A percentile compares a stretch with the other conserved stretches of the same genome.
Evolutionary conservation across 768 basidiomycete species (phyloP).

Genomic region (Phylloporus sp.): DNA sequence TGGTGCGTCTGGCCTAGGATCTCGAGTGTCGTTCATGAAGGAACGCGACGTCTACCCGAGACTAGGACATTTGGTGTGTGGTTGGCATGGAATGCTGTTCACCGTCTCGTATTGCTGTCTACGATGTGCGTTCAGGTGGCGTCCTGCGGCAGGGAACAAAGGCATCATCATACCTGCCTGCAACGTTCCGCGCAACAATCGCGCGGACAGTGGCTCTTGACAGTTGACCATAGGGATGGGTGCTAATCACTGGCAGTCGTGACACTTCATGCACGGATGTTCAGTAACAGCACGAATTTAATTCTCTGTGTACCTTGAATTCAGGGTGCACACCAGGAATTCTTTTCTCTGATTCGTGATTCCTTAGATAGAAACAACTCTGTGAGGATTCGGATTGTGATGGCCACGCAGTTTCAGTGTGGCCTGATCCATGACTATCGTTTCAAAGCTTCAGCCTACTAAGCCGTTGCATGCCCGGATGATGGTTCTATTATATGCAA

Average conservation of each 20-base stretch:
- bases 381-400: too few species aligned
- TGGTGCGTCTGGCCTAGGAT: too few species aligned
- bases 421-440: background rate
- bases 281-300: background rate
- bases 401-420: conserved; percentile 5
- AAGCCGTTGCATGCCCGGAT: background rate
- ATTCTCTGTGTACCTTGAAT: background rate
- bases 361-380: background rate
- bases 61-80: background rate
- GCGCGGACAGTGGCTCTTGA: background rate
- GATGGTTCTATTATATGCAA: background rate
- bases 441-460: background rate
- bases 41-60: background rate
- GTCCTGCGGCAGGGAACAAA: background rate
- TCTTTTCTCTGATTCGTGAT: conserved; percentile 1
- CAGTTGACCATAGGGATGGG: background rate
- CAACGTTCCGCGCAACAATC: background rate
- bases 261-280: too few species aligned
- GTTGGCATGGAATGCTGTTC: background rate
- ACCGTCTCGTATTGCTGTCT: background rate
- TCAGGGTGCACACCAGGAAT: too few species aligned
- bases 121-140: too few species aligned
- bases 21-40: conserved; percentile 3
- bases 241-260: background rate
- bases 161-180: background rate